Percentiles rank a stretch among this genome's conserved stretches.
phyloP scores from a whole-genome alignment of 495 filamentous ascomycete genomes.

The Penicillium lagena region DNA sequence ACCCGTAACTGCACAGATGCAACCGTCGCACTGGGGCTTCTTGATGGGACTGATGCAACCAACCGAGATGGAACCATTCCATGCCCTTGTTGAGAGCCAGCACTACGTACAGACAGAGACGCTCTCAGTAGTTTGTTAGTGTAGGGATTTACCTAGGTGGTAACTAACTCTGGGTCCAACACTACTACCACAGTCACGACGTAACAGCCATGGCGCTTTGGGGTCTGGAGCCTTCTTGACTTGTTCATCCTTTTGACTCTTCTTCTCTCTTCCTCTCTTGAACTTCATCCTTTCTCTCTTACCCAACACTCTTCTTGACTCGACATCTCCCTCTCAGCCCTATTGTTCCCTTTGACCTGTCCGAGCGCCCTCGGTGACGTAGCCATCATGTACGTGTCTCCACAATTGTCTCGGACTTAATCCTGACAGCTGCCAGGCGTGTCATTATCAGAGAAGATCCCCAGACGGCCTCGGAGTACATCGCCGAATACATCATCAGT shows the following conservation, averaged over 20 bases:
- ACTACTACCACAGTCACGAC: not conserved
- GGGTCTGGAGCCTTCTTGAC: not conserved
- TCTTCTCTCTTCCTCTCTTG: not conserved
- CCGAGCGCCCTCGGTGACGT: constrained; percentile 11
- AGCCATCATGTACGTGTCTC: constrained; percentile 24
- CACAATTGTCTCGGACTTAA: not conserved
- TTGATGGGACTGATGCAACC: too few relatives aligned
- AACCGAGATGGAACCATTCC: too few relatives aligned
- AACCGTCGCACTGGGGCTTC: too few relatives aligned
- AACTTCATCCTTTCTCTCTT: not conserved
- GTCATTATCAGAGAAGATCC: constrained; percentile 76
- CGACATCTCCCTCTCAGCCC: not conserved
- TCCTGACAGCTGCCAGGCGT: constrained; percentile 51
- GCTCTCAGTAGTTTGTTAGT: too few relatives aligned
- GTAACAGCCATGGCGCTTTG: constrained; percentile 8
- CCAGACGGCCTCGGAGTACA: constrained; percentile 59
- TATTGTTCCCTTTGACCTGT: not conserved
- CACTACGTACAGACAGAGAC: too few relatives aligned
- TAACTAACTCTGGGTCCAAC: too few relatives aligned
- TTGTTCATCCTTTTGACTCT: not conserved
- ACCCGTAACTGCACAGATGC: too few relatives aligned
- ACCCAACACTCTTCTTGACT: not conserved
- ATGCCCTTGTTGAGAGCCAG: too few relatives aligned
- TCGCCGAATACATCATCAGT: constrained; percentile 80
- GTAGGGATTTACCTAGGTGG: too few relatives aligned